A percentile compares a stretch with the other conserved stretches of the same genome.
Evolutionary conservation across 2,329 filamentous ascomycete species (phyloP).

Genomic region (Emmonsiellopsis sp.): DNA sequence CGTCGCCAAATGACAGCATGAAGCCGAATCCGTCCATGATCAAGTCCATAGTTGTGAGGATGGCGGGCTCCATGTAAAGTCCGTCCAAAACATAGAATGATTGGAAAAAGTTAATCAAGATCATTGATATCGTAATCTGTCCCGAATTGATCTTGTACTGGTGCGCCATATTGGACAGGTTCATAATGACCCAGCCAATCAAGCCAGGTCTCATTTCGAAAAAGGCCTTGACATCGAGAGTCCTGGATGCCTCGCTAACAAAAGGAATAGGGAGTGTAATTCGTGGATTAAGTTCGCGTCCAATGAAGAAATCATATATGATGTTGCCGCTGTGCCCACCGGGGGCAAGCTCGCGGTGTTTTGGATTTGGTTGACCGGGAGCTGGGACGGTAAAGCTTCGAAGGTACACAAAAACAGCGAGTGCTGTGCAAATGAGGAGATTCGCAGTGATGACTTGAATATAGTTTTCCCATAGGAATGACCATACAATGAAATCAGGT

Average conservation of each 20-base stretch:
- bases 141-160: conserved; percentile 74
- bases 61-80: conserved; percentile 77
- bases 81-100: conserved; percentile 75
- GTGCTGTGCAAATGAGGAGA: conserved; percentile 61
- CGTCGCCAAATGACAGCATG: conserved; percentile 88
- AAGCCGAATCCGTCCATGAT: conserved; percentile 89
- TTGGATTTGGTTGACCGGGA: conserved; percentile 55
- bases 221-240: conserved; percentile 78
- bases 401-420: conserved; percentile 73
- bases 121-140: conserved; percentile 74
- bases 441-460: conserved; percentile 76
- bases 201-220: conserved; percentile 88
- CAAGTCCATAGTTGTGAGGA: conserved; percentile 90
- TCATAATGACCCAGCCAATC: conserved; percentile 78
- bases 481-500: conserved; percentile 79
- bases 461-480: conserved; percentile 87
- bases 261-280: conserved; percentile 51
- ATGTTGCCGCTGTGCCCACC: conserved; percentile 77
- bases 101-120: conserved; percentile 70
- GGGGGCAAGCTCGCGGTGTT: conserved; percentile 67
- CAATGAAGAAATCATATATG: conserved; percentile 94
- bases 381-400: conserved; percentile 63
- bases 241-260: conserved; percentile 45
- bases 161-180: conserved; percentile 74
- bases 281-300: conserved; percentile 87